Evolutionary conservation across 805 yeast species (phyloP).

Genomic region (Wickerhamiella kurtzmanii): DNA sequence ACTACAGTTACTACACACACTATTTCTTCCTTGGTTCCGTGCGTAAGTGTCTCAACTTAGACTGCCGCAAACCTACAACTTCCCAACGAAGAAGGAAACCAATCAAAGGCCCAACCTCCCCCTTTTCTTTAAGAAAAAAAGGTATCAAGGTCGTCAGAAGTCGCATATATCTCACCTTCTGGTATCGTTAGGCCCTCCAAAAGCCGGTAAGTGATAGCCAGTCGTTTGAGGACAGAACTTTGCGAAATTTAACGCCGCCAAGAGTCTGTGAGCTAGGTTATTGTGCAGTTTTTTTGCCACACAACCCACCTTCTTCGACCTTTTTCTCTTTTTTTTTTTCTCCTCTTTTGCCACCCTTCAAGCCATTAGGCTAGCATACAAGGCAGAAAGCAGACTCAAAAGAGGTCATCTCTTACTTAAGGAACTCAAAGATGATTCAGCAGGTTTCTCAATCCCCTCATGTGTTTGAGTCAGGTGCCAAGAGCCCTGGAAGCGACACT

Average conservation of each 20-base stretch:
- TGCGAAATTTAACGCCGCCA: neutral
- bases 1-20: neutral
- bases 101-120: neutral
- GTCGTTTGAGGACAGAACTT: neutral
- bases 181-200: neutral
- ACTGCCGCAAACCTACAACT: neutral
- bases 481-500: neutral
- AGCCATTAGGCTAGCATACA: no score
- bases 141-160: neutral
- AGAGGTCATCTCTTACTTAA: no score
- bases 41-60: neutral
- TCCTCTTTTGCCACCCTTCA: neutral
- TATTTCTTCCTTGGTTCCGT: neutral
- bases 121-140: neutral
- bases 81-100: neutral
- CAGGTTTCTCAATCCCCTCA: neutral
- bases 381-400: no score
- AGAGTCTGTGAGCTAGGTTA: neutral
- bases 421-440: neutral
- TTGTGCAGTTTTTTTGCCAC: neutral
- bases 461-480: neutral
- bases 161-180: neutral
- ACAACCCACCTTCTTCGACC: neutral
- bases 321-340: neutral
- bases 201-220: neutral